Evolutionary conservation across 2,329 filamentous ascomycete genomes (phyloP), one percentile per base, ranked within the genome.

Genomic region (Claviceps arundinis): DNA sequence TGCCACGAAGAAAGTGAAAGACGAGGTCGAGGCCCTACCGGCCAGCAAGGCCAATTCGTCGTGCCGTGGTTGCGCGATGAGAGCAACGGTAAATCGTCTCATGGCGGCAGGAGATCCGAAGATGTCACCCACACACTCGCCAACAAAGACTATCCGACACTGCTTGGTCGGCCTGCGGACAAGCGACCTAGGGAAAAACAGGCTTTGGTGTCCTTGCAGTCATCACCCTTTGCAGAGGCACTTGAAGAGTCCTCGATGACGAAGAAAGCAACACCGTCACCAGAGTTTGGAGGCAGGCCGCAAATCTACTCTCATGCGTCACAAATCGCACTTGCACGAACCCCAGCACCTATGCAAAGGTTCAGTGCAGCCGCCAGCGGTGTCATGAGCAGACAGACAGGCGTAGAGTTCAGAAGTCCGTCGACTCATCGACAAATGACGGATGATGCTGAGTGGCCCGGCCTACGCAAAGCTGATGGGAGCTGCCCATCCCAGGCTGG

Each of bases 321-420:
- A 2, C 54, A 56, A 8, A 50, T 40, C 5, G 40, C 51, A 5
- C 50, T 52, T 16, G 48, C 50, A 47, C 48, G 45, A 46, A 56
- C 50, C 5, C 54, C 54, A 40, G 42, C 40, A 11, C 46, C 30
- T 5, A 30, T 40, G 8, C 24, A 38, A 19, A 14, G 17, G 5
- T 26, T 26, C 30, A 19, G 22, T 41, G 30, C 34, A 37, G 7
- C 14, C 7, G 16, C 40, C 30, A 8, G 19, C 19, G 17, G 30
- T 37, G 6, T 19, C 14, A 8, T 4, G 22, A n/a, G 8, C 14
- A 26, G 7, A 26, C 14, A 4, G 14, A 7, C 17, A n/a, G 14
- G 24, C 38, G 14, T 6, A 19, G 14, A 17, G 17, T 42, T 17
- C 34, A 24, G 13, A 19, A 34, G 3, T 8, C 24, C 30, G 1